A percentile compares a stretch with the other conserved stretches of the same genome.
Conservation (phyloP, 164 flowering plant genomes). For the Stephania japonica region DNA sequence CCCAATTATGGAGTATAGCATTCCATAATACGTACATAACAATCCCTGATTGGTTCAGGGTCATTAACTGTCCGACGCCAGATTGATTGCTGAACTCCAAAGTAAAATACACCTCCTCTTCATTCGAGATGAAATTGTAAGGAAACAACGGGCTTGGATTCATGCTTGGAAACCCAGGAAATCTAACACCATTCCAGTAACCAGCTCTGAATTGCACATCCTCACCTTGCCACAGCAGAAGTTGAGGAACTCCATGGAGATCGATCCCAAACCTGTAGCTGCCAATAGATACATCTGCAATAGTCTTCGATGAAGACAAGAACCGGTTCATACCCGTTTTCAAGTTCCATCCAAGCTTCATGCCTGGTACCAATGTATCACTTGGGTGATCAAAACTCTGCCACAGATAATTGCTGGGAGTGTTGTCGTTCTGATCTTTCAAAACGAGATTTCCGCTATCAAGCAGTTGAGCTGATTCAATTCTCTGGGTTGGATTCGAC, state of each 20-base stretch:
- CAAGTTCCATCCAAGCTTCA: constrained; percentile 33
- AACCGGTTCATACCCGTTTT: constrained; percentile 15
- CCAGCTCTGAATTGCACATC: constrained; percentile 13
- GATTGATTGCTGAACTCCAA: constrained; percentile 6
- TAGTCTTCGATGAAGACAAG: constrained; percentile 32
- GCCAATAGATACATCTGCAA: constrained; percentile 33
- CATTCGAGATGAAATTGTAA: constrained; percentile 3
- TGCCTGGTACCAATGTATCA: constrained; percentile 30
- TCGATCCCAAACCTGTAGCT: constrained; percentile 20
- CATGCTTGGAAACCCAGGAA: constrained; percentile 17
- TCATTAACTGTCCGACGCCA: constrained; percentile 4
- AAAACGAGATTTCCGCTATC: constrained; percentile 32
- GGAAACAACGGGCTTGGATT: constrained; percentile 5
- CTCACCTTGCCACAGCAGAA: constrained; percentile 11
- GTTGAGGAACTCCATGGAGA: constrained; percentile 21
- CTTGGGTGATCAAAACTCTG: constrained; percentile 43
- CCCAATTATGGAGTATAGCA: constrained; percentile 4
- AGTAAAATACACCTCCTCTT: constrained; percentile 20
- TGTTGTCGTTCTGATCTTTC: not conserved
- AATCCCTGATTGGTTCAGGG: constrained; percentile 8
- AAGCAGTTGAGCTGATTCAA: constrained; percentile 16
- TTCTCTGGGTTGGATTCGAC: not conserved
- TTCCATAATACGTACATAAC: constrained; percentile 7
- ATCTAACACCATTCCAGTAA: constrained; percentile 30
- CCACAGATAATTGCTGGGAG: constrained; percentile 23